A percentile compares a stretch with the other conserved stretches of the same genome.
phyloP scores from a whole-genome alignment of 306 rosid genomes.

The Pueraria montana region DNA sequence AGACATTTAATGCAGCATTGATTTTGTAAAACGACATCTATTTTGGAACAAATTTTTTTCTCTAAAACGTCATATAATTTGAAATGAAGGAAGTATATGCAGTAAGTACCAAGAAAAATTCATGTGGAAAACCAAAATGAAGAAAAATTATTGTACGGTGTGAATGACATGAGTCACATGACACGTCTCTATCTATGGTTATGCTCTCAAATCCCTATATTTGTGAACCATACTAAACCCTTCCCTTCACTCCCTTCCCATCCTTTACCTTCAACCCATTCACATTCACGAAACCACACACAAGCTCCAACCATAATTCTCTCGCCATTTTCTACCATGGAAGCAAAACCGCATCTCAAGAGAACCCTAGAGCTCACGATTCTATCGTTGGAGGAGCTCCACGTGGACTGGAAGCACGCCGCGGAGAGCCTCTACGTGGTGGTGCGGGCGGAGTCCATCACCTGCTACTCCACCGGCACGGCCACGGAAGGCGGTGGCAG shows the following conservation, averaged over 20 bases:
- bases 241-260: too few relatives aligned
- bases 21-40: too few relatives aligned
- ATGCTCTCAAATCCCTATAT: not conserved
- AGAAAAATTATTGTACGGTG: too few relatives aligned
- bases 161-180: too few relatives aligned
- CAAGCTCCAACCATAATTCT: not conserved
- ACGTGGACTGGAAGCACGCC: conserved; percentile 47
- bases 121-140: too few relatives aligned
- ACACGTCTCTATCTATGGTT: too few relatives aligned
- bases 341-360: not conserved
- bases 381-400: conserved; percentile 57
- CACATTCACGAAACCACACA: not conserved
- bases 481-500: conserved; percentile 28
- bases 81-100: too few relatives aligned
- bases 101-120: too few relatives aligned
- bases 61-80: too few relatives aligned
- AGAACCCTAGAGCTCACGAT: conserved; percentile 61
- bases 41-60: too few relatives aligned
- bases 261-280: not conserved
- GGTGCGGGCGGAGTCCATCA: conserved; percentile 52
- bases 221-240: not conserved
- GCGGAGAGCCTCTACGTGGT: conserved; percentile 52
- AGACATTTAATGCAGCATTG: too few relatives aligned
- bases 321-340: not conserved
- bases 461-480: conserved; percentile 41